phyloP scores from a whole-genome alignment of 1,139 yeast species.

The Scheffersomyces insectosa region DNA sequence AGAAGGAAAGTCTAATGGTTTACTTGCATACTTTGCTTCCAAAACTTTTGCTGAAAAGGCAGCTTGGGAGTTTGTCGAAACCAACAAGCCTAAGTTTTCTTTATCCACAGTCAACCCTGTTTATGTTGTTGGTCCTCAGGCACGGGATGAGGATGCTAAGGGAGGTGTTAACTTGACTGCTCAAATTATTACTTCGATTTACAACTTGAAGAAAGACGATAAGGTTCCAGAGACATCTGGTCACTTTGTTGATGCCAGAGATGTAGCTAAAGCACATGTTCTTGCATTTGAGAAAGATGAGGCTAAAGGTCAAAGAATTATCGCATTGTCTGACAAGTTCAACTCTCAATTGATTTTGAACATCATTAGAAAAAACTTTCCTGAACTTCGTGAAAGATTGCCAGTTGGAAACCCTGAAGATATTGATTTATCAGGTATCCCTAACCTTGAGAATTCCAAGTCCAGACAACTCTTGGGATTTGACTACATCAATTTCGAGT shows the following conservation, averaged over 20 bases:
- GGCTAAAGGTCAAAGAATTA: slow-evolving; percentile 10
- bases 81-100: slow-evolving; percentile 10
- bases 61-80: slow-evolving; percentile 29
- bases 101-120: slow-evolving; percentile 20
- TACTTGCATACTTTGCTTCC: slow-evolving; percentile 25
- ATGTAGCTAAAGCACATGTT: slow-evolving; percentile 16
- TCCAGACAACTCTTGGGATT: slow-evolving; percentile 38
- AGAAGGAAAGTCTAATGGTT: too few relatives aligned
- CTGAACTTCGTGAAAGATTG: slow-evolving; percentile 5
- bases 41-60: slow-evolving; percentile 31
- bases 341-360: slow-evolving; percentile 18
- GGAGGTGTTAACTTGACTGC: slow-evolving; percentile 27
- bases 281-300: slow-evolving; percentile 11
- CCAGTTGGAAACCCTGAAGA: slow-evolving; percentile 27
- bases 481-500: slow-evolving; percentile 34
- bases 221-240: slow-evolving; percentile 12
- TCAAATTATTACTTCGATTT: slow-evolving; percentile 27
- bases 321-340: slow-evolving; percentile 18
- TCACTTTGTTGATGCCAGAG: slow-evolving; percentile 13
- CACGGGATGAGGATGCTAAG: slow-evolving; percentile 15
- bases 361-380: slow-evolving; percentile 10
- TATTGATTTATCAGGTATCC: slow-evolving; percentile 3
- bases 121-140: slow-evolving; percentile 25
- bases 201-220: slow-evolving; percentile 16
- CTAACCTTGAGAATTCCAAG: slow-evolving; percentile 18